These are phyloP conservation scores for Gonapodya prolifera DNA, from an alignment of 192 early-diverging fungal genomes.

Conservation along the genomic window DNA sequence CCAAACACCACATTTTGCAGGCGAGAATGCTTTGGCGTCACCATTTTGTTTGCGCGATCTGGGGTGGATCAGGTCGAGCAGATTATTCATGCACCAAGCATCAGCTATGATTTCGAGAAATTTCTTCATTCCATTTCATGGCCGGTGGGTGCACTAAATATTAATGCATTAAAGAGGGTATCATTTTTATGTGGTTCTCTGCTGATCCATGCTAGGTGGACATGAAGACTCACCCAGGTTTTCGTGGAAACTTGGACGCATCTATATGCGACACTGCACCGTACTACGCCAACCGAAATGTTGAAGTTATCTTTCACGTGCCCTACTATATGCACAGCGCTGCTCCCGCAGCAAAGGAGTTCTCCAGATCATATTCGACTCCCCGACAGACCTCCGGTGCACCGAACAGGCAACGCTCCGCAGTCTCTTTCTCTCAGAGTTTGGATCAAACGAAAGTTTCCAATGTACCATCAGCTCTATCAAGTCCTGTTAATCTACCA, in stretches of 20 bases:
- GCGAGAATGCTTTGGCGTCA: slow-evolving; percentile 55
- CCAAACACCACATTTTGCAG: slow-evolving; percentile 13
- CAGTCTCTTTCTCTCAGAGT: not conserved
- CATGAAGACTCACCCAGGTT: slow-evolving; percentile 48
- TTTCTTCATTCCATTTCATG: slow-evolving; percentile 60
- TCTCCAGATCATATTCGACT: not conserved
- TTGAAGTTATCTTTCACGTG: slow-evolving; percentile 57
- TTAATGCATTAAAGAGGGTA: not conserved
- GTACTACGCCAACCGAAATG: slow-evolving; percentile 53
- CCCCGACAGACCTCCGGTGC: not conserved
- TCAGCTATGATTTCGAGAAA: slow-evolving; percentile 48
- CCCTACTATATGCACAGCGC: slow-evolving; percentile 43
- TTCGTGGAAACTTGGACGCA: slow-evolving; percentile 35
- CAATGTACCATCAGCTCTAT: slow-evolving; percentile 14
- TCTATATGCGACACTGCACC: slow-evolving; percentile 42
- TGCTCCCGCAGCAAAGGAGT: not conserved
- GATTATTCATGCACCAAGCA: slow-evolving; percentile 26
- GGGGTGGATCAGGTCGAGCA: slow-evolving; percentile 32
- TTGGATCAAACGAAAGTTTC: not conserved
- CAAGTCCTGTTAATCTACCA: slow-evolving; percentile 9
- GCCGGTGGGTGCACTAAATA: slow-evolving; percentile 33
- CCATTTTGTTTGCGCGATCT: slow-evolving; percentile 48
- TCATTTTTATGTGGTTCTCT: not conserved
- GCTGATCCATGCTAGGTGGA: slow-evolving; percentile 21
- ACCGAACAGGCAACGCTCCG: not conserved